A percentile compares a stretch with the other conserved stretches of the same genome.
phyloP scores from a whole-genome alignment of 2,329 filamentous ascomycete genomes.

The Camillea tinctor region DNA sequence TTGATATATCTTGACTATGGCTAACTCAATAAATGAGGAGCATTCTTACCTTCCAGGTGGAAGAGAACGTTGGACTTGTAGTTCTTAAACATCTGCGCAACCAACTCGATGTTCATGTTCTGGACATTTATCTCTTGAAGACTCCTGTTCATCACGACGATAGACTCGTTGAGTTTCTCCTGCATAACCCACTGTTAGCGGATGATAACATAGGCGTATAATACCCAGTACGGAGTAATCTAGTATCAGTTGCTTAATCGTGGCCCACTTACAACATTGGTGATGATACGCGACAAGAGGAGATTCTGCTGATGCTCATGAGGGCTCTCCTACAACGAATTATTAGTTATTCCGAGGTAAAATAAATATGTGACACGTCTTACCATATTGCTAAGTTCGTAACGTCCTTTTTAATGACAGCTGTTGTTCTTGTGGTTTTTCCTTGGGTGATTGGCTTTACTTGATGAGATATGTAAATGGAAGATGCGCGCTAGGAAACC shows the following conservation, averaged over 20 bases:
- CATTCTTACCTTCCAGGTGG: slow-evolving; percentile 81
- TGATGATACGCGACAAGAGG: slow-evolving; percentile 91
- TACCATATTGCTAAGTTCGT: not conserved
- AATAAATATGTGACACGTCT: not conserved
- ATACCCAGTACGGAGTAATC: too few species aligned
- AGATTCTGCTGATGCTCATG: slow-evolving; percentile 97
- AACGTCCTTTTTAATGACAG: not conserved
- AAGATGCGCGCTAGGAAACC: not conserved
- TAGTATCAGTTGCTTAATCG: not conserved
- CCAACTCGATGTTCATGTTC: slow-evolving; percentile 98
- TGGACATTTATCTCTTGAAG: slow-evolving; percentile 98
- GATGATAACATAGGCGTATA: slow-evolving; percentile 10
- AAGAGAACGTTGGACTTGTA: slow-evolving; percentile 98
- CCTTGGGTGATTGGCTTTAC: not conserved
- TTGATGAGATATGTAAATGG: not conserved
- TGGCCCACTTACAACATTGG: slow-evolving; percentile 75
- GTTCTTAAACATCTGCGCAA: slow-evolving; percentile 99
- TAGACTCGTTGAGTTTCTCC: slow-evolving; percentile 96
- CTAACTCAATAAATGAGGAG: too few species aligned
- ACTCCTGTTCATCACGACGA: slow-evolving; percentile 88
- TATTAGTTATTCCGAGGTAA: not conserved
- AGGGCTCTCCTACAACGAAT: slow-evolving; percentile 72
- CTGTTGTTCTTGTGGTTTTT: not conserved
- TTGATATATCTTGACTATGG: not conserved
- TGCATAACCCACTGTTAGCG: slow-evolving; percentile 38